A percentile compares a stretch with the other conserved stretches of the same genome.
These are phyloP conservation scores for Penicillium roqueforti DNA, from an alignment of 495 filamentous ascomycete genomes.

Conservation along the genomic window DNA sequence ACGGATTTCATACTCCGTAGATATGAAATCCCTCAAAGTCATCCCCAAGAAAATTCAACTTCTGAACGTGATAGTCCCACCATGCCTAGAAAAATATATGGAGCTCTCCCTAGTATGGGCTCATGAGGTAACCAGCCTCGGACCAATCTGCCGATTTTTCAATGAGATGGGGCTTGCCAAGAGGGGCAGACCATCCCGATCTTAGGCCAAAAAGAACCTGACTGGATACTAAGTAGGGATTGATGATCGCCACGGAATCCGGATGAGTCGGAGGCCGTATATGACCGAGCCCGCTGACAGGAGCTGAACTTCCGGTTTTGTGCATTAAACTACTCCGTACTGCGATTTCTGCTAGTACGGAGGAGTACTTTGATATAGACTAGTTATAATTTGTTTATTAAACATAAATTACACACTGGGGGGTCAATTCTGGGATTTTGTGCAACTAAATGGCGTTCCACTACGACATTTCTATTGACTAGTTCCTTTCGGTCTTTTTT, in stretches of 20 bases:
- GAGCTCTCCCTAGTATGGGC: too few relatives aligned
- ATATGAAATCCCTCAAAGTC: background rate
- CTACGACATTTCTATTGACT: background rate
- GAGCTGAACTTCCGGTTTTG: background rate
- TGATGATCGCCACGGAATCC: slow-evolving; percentile 9
- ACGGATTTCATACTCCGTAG: too few relatives aligned
- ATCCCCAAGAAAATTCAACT: background rate
- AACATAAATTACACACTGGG: too few relatives aligned
- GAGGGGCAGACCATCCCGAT: background rate
- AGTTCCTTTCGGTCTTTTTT: slow-evolving; percentile 4
- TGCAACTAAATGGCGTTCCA: background rate
- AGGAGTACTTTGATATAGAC: too few relatives aligned
- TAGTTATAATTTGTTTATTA: too few relatives aligned
- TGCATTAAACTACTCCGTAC: too few relatives aligned
- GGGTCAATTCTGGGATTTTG: too few relatives aligned
- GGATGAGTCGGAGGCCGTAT: slow-evolving; percentile 20
- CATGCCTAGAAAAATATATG: too few relatives aligned
- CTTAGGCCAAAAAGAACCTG: too few relatives aligned
- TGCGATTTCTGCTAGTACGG: too few relatives aligned
- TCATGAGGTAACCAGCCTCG: background rate
- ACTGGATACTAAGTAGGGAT: background rate
- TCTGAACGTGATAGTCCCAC: background rate
- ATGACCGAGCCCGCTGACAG: slow-evolving; percentile 13
- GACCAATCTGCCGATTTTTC: background rate
- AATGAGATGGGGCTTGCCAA: slow-evolving; percentile 4